Conservation (phyloP, 208 protist genomes). For the Leishmania braziliensis region DNA sequence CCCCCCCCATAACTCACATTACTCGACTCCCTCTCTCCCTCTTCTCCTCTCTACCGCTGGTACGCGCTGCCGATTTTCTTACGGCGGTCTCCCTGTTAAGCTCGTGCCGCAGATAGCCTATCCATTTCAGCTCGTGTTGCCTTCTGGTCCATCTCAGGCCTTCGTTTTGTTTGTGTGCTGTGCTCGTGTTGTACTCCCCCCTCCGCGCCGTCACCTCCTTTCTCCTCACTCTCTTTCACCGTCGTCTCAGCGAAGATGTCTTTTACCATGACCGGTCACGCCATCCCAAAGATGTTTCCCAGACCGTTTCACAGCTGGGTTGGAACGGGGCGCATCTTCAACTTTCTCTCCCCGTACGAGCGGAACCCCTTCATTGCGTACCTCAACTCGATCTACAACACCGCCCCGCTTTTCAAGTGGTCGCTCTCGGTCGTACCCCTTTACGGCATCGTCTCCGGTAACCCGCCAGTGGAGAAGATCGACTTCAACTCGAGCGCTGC, state of each 20-base stretch:
- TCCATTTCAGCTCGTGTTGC: not conserved
- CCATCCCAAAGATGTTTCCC: conserved; percentile 81
- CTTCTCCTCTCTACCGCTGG: not conserved
- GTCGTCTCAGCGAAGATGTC: conserved; percentile 39
- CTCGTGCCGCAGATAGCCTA: too few species aligned
- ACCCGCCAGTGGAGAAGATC: conserved; percentile 85
- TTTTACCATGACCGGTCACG: conserved; percentile 37
- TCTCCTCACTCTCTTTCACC: not conserved
- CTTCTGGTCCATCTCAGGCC: not conserved
- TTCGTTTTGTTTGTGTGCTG: not conserved
- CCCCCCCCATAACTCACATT: not conserved
- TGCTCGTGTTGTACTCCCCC: not conserved
- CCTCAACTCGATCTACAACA: conserved; percentile 89
- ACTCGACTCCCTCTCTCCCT: not conserved
- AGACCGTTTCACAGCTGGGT: conserved; percentile 79
- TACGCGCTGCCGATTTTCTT: not conserved
- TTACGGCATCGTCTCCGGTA: conserved; percentile 81
- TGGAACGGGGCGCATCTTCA: conserved; percentile 73
- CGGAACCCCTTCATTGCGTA: conserved; percentile 67
- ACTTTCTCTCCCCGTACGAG: conserved; percentile 78
- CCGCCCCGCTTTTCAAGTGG: conserved; percentile 88
- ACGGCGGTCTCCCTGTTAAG: not conserved
- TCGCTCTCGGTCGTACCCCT: conserved; percentile 85
- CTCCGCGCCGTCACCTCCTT: not conserved
- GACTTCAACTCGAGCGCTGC: conserved; percentile 89